These are phyloP conservation scores for Saccharomyces eubayanus DNA, from an alignment of 805 yeast genomes.

Conservation along the genomic window DNA sequence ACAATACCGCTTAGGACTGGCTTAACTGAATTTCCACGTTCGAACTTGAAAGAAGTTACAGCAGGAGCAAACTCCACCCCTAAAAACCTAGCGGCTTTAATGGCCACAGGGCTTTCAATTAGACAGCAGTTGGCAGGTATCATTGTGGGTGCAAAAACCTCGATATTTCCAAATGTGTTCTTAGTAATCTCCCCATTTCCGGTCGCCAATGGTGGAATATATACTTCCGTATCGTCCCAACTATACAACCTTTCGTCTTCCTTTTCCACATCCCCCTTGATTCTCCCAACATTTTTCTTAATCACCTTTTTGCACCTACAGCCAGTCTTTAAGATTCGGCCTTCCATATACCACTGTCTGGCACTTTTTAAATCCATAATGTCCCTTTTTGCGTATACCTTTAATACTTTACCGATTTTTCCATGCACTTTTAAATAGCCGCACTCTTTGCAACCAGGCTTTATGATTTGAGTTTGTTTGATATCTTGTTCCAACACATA, in stretches of 20 bases:
- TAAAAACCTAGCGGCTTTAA: constrained; percentile 61
- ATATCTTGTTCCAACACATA: constrained; percentile 75
- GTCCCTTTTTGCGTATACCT: constrained; percentile 61
- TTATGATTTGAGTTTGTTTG: constrained; percentile 60
- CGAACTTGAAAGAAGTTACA: constrained; percentile 77
- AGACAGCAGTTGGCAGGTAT: constrained; percentile 72
- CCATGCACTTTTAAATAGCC: constrained; percentile 55
- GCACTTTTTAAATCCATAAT: constrained; percentile 63
- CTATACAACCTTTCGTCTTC: constrained; percentile 68
- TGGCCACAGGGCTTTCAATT: constrained; percentile 45
- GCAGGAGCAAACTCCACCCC: constrained; percentile 81
- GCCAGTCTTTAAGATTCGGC: constrained; percentile 66
- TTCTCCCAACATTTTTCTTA: constrained; percentile 31
- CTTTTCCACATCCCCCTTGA: constrained; percentile 41
- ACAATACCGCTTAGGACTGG: constrained; percentile 72
- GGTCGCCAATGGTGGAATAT: constrained; percentile 53
- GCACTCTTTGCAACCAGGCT: constrained; percentile 51
- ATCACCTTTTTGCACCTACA: constrained; percentile 50
- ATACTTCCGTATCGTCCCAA: constrained; percentile 66
- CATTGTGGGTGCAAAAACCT: constrained; percentile 70
- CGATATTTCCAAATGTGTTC: constrained; percentile 78
- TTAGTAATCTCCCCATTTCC: constrained; percentile 60
- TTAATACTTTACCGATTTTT: constrained; percentile 36
- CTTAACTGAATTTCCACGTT: constrained; percentile 38
- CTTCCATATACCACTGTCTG: constrained; percentile 78